Percentiles rank a stretch among this genome's conserved stretches.
Evolutionary conservation across 176 grass and related monocot genomes (phyloP).

Genomic region (Musa acuminata): DNA sequence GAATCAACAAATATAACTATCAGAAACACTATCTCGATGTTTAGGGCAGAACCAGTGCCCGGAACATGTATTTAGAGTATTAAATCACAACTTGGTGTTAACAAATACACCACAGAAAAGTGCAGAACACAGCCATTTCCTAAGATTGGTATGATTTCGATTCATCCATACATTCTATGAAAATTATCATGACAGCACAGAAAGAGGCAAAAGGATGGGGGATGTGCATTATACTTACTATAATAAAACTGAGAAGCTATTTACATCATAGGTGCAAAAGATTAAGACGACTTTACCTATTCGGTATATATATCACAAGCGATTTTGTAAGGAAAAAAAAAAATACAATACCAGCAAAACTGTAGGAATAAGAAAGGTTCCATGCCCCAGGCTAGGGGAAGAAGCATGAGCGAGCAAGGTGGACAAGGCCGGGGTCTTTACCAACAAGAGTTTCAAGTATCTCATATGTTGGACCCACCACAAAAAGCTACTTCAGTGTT

Average conservation of each 20-base stretch:
- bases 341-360: slow-evolving; percentile 47
- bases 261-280: slow-evolving; percentile 29
- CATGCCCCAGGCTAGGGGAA: slow-evolving; percentile 21
- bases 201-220: neutral
- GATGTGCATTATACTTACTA: neutral
- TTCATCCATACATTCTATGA: neutral
- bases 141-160: neutral
- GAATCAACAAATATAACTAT: too few relatives aligned
- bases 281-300: slow-evolving; percentile 23
- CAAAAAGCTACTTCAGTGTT: slow-evolving; percentile 6
- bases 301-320: slow-evolving; percentile 28
- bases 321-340: slow-evolving; percentile 6
- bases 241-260: slow-evolving; percentile 15
- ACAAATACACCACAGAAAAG: too few relatives aligned
- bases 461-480: slow-evolving; percentile 30
- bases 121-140: too few relatives aligned
- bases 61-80: too few relatives aligned
- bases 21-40: too few relatives aligned
- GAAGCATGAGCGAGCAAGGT: slow-evolving; percentile 26
- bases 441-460: slow-evolving; percentile 23
- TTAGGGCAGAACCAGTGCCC: too few relatives aligned
- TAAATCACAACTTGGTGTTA: too few relatives aligned
- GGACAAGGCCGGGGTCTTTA: slow-evolving; percentile 33
- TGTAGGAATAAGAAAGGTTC: slow-evolving; percentile 26
- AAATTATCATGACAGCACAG: neutral